These are phyloP conservation scores for Ceratocystis variospora DNA, from an alignment of 2,329 filamentous ascomycete species.

Conservation along the genomic window DNA sequence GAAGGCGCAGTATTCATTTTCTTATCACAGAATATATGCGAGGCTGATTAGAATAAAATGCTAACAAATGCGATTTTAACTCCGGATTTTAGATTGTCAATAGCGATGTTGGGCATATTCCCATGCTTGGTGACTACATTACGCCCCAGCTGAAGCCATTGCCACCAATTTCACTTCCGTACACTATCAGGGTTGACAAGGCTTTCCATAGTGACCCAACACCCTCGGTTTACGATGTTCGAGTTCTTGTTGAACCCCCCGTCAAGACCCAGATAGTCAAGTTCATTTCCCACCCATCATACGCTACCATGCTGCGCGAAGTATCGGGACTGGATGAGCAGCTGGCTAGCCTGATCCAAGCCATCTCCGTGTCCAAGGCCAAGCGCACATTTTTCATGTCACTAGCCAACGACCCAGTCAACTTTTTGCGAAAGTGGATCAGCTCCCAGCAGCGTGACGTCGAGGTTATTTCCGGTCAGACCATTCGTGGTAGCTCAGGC, in stretches of 20 bases:
- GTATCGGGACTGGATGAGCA: conserved; percentile 72
- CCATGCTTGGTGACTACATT: conserved; percentile 68
- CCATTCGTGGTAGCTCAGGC: conserved; percentile 41
- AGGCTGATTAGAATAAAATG: background rate
- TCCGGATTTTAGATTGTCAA: conserved; percentile 48
- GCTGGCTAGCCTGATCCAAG: conserved; percentile 68
- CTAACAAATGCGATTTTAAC: background rate
- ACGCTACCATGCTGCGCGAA: conserved; percentile 59
- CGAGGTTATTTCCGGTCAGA: conserved; percentile 76
- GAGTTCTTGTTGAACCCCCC: conserved; percentile 72
- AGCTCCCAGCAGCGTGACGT: conserved; percentile 83
- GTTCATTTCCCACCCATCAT: conserved; percentile 54
- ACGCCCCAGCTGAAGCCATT: conserved; percentile 64
- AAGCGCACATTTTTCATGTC: conserved; percentile 79
- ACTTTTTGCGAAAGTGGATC: conserved; percentile 77
- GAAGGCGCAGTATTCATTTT: no score
- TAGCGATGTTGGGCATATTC: conserved; percentile 68
- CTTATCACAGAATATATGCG: no score
- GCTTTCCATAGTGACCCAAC: conserved; percentile 61
- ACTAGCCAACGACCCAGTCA: conserved; percentile 66
- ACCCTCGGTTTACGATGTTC: conserved; percentile 80
- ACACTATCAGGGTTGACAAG: conserved; percentile 87
- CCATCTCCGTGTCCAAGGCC: conserved; percentile 69
- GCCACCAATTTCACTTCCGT: conserved; percentile 68
- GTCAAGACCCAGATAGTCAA: conserved; percentile 52